Base-by-base conservation (phyloP, 768 basidiomycete genomes). In the Lactarius quietus region DNA sequence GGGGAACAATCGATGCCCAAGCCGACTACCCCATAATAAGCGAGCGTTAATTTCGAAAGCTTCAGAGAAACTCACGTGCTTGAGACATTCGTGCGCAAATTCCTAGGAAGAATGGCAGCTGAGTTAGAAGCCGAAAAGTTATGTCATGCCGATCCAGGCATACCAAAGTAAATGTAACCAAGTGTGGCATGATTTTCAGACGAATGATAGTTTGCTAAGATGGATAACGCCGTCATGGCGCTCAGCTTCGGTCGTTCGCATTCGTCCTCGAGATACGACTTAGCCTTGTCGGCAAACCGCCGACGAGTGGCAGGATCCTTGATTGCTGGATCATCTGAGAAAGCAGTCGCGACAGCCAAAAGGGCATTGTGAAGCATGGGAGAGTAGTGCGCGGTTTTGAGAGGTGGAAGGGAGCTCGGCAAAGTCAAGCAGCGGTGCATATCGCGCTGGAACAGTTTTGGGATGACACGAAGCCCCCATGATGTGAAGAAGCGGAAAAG, bases 331-430 rank as follows among this genome's bases (percentile, higher is more conserved):
- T 80, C 76, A 66, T 80, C 78, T 36, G 76, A 72, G 61, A 74
- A 78, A 15, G 76, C 76, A 3, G 77, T 71, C 9, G 77, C 79
- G 57, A 82, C 76, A 17, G 76, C 78, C 52, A 90, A 74, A 3
- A 87, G 78, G 1, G 86, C 80, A 68, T 90, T 90, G 74, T 90
- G 88, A 9, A 89, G 78, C 82, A 89, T 85, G 0, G 88, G 86
- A 3, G 86, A 87, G 73, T 89, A 90, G 68, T 89, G 86, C 2
- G 83, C 73, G 0, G 81, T 80, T 64, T 81, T 81, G 1, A 80
- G 80, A 12, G 72, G 71, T 0, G 69, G 64, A 2, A 71, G 62
- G 1, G 65, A 63, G 1, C 57, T 68, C 9, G 78, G 74, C 6
- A 69, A 57, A 39, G 70, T 72, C 41, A 80, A 72, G 31, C 73